Percentiles rank a stretch among this genome's conserved stretches.
Evolutionary conservation across 306 rosid species (phyloP).

Genomic region (Vicia villosa): DNA sequence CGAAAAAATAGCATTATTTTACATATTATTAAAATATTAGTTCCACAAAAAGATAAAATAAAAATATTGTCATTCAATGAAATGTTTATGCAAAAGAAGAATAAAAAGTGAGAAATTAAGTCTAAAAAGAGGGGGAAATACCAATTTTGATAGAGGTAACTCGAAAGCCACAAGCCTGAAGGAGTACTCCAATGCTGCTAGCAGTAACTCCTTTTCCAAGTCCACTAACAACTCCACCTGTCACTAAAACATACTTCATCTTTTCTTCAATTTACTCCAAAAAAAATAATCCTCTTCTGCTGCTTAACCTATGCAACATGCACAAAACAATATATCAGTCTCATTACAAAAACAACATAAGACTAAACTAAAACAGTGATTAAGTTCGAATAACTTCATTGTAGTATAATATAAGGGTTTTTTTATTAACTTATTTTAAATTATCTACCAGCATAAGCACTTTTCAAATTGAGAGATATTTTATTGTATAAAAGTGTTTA

Average conservation of each 20-base stretch:
- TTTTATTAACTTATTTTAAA: background rate
- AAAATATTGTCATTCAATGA: background rate
- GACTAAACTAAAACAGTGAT: background rate
- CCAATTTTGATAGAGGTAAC: slow-evolving; percentile 89
- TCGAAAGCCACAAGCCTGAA: slow-evolving; percentile 78
- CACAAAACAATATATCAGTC: slow-evolving; percentile 22
- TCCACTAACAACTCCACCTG: slow-evolving; percentile 93
- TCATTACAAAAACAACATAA: slow-evolving; percentile 13
- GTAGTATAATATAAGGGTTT: background rate
- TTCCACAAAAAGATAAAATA: too few relatives aligned
- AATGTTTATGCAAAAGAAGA: background rate
- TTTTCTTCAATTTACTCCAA: background rate
- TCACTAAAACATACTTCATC: slow-evolving; percentile 88
- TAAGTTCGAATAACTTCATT: background rate
- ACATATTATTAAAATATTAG: too few relatives aligned
- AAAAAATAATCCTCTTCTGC: background rate
- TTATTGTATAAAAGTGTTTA: background rate
- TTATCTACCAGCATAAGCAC: background rate
- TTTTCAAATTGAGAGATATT: background rate
- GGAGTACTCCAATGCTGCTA: slow-evolving; percentile 78
- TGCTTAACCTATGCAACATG: slow-evolving; percentile 11
- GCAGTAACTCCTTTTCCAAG: slow-evolving; percentile 93
- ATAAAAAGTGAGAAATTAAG: slow-evolving; percentile 4
- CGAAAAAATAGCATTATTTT: slow-evolving; percentile 10
- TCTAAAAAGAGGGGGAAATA: slow-evolving; percentile 30